Evolutionary conservation across 2,329 filamentous ascomycete species (phyloP).

Genomic region (Microsporum audouinii): DNA sequence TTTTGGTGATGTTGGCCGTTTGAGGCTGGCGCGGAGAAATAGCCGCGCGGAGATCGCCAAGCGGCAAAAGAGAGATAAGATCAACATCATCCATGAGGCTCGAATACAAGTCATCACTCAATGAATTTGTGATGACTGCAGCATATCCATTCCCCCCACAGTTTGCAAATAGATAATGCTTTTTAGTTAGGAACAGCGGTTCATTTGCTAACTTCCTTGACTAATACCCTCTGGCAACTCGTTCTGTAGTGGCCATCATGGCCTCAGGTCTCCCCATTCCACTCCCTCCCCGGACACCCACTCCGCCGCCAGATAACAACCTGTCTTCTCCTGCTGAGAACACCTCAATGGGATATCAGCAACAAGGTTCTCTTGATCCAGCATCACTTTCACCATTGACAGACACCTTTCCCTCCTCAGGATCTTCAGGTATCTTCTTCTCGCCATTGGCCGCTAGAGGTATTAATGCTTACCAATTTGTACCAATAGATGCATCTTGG

Average conservation of each 20-base stretch:
- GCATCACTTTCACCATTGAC: constrained; percentile 39
- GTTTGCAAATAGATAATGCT: neutral
- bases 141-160: neutral
- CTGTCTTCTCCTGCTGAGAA: constrained; percentile 17
- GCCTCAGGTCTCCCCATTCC: constrained; percentile 49
- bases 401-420: constrained; percentile 25
- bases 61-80: constrained; percentile 2
- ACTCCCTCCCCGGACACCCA: constrained; percentile 51
- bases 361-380: constrained; percentile 31
- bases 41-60: neutral
- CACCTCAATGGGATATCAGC: constrained; percentile 18
- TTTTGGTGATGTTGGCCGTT: neutral
- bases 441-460: neutral
- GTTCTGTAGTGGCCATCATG: constrained; percentile 33
- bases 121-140: neutral
- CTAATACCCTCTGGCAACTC: neutral
- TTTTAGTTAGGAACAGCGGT: neutral
- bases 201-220: neutral
- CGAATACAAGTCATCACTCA: neutral
- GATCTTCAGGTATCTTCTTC: neutral
- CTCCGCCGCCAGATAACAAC: constrained; percentile 45
- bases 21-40: neutral
- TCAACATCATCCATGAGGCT: neutral
- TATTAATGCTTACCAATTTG: neutral
- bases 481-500: constrained; percentile 17